A percentile compares a stretch with the other conserved stretches of the same genome.
Evolutionary conservation across 306 rosid species (phyloP).

Genomic region (Inga oerstediana): DNA sequence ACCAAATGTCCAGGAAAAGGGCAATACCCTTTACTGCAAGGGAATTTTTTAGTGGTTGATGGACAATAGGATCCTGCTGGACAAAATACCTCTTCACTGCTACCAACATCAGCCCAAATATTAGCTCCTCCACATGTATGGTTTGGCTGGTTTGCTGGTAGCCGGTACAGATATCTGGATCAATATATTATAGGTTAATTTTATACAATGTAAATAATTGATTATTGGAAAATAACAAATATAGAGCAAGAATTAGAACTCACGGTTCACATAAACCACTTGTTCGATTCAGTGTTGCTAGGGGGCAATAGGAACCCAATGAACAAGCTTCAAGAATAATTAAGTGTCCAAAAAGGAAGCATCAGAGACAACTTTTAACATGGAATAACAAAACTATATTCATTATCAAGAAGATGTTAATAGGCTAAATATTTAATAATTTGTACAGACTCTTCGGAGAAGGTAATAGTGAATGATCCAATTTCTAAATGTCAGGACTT

Average conservation of each 20-base stretch:
- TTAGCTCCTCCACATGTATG: conserved; percentile 99
- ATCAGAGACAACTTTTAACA: conserved; percentile 41
- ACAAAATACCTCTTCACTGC: conserved; percentile 75
- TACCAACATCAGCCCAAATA: conserved; percentile 81
- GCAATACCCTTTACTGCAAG: conserved; percentile 85
- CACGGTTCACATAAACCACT: conserved; percentile 95
- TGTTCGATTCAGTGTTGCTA: conserved; percentile 67
- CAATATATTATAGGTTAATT: conserved; percentile 23
- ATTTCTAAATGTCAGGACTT: neutral
- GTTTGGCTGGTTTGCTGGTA: conserved; percentile 75
- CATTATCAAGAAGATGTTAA: neutral
- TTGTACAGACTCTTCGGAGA: neutral
- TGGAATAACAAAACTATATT: neutral
- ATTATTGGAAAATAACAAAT: neutral
- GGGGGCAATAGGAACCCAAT: conserved; percentile 88
- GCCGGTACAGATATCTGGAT: conserved; percentile 83
- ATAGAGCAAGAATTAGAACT: conserved; percentile 47
- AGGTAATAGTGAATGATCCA: neutral
- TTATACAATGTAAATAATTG: neutral
- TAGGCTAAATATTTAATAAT: neutral
- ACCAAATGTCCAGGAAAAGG: conserved; percentile 30
- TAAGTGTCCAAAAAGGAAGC: conserved; percentile 33
- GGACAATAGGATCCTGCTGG: conserved; percentile 95
- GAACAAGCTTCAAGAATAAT: conserved; percentile 81
- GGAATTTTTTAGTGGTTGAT: conserved; percentile 53